Evolutionary conservation across 371 early-diverging fungal species (phyloP).

Genomic region (Coemansia sp.): DNA sequence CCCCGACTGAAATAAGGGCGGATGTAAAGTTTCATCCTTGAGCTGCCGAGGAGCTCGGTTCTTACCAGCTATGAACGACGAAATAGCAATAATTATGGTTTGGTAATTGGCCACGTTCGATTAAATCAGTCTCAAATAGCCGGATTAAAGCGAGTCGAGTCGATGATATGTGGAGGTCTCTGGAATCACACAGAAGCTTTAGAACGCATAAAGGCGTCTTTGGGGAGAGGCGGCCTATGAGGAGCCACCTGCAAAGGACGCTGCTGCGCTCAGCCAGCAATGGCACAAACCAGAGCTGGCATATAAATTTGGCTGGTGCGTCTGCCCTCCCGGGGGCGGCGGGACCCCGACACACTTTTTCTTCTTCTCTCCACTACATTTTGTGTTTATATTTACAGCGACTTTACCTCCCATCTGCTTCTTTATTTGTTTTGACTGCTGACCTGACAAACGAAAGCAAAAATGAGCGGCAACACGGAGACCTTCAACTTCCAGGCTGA

Average conservation of each 20-base stretch:
- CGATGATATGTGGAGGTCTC: not conserved
- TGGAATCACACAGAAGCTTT: slow-evolving; percentile 1
- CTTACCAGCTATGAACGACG: not conserved
- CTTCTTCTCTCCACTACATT: slow-evolving; percentile 3
- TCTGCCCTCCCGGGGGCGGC: slow-evolving; percentile 4
- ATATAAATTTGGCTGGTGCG: not conserved
- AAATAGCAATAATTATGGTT: not conserved
- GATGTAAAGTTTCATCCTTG: not conserved
- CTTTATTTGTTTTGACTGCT: slow-evolving; percentile 3
- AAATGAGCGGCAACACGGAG: slow-evolving; percentile 51
- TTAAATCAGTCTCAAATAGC: not conserved
- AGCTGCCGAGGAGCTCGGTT: not conserved
- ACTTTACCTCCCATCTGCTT: not conserved
- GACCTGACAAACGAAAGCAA: not conserved
- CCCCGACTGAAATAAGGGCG: not conserved
- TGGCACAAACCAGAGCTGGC: not conserved
- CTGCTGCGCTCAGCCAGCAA: too few species aligned
- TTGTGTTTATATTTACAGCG: slow-evolving; percentile 12
- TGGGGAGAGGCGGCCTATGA: not conserved
- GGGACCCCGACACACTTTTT: not conserved
- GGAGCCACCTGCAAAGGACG: not conserved
- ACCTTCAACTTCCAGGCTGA: slow-evolving; percentile 82
- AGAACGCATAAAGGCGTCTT: slow-evolving; percentile 12
- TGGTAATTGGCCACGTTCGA: not conserved
- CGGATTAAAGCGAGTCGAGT: slow-evolving; percentile 2